Conservation (phyloP, 192 early-diverging fungal genomes). For the Coemansia sp. region DNA sequence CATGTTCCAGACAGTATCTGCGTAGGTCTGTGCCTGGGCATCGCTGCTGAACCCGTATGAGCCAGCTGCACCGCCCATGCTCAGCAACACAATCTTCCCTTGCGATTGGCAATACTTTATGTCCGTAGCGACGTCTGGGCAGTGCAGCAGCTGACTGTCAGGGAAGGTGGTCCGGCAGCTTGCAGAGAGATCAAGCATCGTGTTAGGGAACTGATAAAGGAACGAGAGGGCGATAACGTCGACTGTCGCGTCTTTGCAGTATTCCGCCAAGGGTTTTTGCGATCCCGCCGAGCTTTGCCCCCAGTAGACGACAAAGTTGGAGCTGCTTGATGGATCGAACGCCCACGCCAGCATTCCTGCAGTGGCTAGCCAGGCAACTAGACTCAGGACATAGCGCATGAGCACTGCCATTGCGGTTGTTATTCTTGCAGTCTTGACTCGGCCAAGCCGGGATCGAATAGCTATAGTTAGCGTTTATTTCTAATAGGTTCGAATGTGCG, state of each 20-base stretch:
- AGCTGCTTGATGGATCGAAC: constrained; percentile 35
- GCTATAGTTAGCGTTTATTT: background rate
- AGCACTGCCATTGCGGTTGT: background rate
- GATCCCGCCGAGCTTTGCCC: constrained; percentile 54
- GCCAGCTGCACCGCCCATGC: constrained; percentile 69
- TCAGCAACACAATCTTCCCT: constrained; percentile 64
- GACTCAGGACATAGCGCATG: background rate
- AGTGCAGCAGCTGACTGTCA: constrained; percentile 58
- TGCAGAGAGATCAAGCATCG: constrained; percentile 61
- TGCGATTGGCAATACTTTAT: constrained; percentile 68
- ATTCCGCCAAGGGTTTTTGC: constrained; percentile 53
- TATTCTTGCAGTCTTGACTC: background rate
- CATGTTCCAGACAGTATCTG: constrained; percentile 61
- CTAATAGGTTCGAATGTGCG: background rate
- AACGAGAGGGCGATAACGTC: constrained; percentile 65
- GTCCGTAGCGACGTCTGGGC: constrained; percentile 59
- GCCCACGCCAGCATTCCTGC: constrained; percentile 2
- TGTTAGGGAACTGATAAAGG: constrained; percentile 59
- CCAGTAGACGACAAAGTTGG: constrained; percentile 55
- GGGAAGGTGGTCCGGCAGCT: constrained; percentile 59
- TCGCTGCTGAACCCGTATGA: constrained; percentile 58
- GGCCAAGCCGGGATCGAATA: background rate
- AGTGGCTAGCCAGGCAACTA: constrained; percentile 6
- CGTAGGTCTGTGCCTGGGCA: constrained; percentile 53
- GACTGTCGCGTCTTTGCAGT: constrained; percentile 63